Evolutionary conservation across 129 eudicot genomes (phyloP).

Genomic region (Flaveria robusta): DNA sequence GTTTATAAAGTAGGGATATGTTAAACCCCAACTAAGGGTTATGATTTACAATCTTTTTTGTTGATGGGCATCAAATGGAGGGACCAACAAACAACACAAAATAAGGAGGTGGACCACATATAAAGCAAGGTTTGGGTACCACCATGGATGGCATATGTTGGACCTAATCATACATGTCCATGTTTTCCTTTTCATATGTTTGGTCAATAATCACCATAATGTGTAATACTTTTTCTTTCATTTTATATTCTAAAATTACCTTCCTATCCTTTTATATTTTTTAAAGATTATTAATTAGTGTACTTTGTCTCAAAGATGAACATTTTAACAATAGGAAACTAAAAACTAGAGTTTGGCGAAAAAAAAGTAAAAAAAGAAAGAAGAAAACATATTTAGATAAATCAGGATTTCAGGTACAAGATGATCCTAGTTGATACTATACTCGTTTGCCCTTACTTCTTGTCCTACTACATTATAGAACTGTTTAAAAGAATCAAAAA

Average conservation of each 20-base stretch:
- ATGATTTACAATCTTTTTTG: slow-evolving; percentile 26
- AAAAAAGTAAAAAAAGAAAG: too few species aligned
- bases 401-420: too few species aligned
- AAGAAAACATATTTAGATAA: too few species aligned
- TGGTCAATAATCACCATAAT: slow-evolving; percentile 39
- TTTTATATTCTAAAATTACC: neutral
- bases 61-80: slow-evolving; percentile 45
- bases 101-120: slow-evolving; percentile 57
- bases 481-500: too few species aligned
- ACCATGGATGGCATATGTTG: slow-evolving; percentile 52
- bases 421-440: too few species aligned
- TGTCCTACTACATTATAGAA: too few species aligned
- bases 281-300: neutral
- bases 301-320: neutral
- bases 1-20: neutral
- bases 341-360: neutral
- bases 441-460: too few species aligned
- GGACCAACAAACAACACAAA: slow-evolving; percentile 39
- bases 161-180: slow-evolving; percentile 60
- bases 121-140: slow-evolving; percentile 52
- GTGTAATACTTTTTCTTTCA: slow-evolving; percentile 39
- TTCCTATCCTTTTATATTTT: neutral
- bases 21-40: slow-evolving; percentile 28
- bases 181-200: slow-evolving; percentile 39
- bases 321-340: neutral